Percentiles rank a stretch among this genome's conserved stretches.
Evolutionary conservation across 2,329 filamentous ascomycete genomes (phyloP).

Genomic region (Hypoxylon rubiginosum): DNA sequence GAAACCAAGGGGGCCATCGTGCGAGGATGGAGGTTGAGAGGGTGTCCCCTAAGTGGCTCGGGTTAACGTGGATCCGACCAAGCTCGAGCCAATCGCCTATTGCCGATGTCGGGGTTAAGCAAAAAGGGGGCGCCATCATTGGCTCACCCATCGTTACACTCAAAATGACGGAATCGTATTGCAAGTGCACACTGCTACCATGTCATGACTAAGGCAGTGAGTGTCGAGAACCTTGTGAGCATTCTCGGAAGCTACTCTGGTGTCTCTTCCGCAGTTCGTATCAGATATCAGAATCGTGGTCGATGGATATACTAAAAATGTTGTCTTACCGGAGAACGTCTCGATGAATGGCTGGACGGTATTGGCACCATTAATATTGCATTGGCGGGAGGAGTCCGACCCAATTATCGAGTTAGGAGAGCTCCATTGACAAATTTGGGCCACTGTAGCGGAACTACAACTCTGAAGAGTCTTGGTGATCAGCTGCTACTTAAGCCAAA

Average conservation of each 20-base stretch:
- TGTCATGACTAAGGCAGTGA: neutral
- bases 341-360: neutral
- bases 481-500: neutral
- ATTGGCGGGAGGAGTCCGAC: neutral
- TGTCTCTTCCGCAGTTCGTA: neutral
- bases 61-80: neutral
- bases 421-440: no score
- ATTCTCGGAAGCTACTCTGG: neutral
- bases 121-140: neutral
- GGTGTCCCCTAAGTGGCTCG: neutral
- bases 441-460: neutral
- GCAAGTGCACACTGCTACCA: neutral
- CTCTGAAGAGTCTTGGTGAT: neutral
- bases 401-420: neutral
- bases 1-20: neutral
- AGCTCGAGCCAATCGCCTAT: conserved; percentile 11
- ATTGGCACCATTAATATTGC: neutral
- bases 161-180: neutral
- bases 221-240: neutral
- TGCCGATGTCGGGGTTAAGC: conserved; percentile 25
- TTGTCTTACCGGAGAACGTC: neutral
- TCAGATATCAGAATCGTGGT: neutral
- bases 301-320: neutral
- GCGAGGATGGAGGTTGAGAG: neutral
- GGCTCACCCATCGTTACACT: neutral